Percentiles rank a stretch among this genome's conserved stretches.
Conservation (phyloP, 2,329 filamentous ascomycete species). For the Ceratocystis huliohia region DNA sequence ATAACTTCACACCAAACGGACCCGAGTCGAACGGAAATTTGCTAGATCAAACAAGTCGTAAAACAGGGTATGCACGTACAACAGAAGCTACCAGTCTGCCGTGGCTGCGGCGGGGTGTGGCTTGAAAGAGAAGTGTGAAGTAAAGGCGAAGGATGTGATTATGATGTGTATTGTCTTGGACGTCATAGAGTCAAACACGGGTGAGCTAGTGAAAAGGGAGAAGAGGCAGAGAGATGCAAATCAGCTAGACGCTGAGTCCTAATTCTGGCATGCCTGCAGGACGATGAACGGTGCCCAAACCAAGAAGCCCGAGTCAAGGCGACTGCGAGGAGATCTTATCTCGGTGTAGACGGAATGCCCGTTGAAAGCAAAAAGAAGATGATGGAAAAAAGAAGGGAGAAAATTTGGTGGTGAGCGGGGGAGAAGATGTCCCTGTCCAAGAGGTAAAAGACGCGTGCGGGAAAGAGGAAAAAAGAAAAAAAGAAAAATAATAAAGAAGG, state of each 20-base stretch:
- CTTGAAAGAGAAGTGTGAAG: background rate
- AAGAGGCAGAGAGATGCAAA: background rate
- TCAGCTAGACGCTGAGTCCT: background rate
- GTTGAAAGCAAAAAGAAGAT: background rate
- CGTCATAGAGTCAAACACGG: background rate
- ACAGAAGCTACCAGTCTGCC: background rate
- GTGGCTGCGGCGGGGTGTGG: background rate
- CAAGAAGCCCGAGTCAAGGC: background rate
- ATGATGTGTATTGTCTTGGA: background rate
- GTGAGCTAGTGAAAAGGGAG: background rate
- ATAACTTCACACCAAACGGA: background rate
- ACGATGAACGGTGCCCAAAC: background rate
- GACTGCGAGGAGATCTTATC: background rate
- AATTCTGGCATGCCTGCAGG: background rate
- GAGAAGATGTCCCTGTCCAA: background rate
- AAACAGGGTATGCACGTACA: background rate
- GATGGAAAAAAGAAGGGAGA: background rate
- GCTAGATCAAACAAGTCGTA: background rate
- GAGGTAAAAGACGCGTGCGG: background rate
- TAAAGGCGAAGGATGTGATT: background rate
- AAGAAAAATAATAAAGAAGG: background rate
- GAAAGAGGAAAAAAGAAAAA: background rate
- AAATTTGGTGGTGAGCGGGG: background rate
- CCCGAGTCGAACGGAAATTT: background rate
- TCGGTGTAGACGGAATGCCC: background rate